Percentiles rank a stretch among this genome's conserved stretches.
Evolutionary conservation across 345 rosid genomes (phyloP).

Genomic region (Rhodamnia rubescens): DNA sequence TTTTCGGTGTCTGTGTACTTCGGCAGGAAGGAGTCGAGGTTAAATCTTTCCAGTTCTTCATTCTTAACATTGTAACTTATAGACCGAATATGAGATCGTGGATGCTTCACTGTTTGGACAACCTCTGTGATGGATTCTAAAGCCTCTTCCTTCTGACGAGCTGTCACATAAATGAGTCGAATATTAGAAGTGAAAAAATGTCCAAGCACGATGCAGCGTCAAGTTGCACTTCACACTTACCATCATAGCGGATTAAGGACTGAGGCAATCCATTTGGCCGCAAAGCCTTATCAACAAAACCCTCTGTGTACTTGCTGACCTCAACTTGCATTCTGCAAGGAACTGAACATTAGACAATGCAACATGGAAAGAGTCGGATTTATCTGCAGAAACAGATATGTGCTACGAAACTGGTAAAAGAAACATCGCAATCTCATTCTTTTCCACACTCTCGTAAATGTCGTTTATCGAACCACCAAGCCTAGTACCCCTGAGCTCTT

Average conservation of each 20-base stretch:
- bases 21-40: conserved; percentile 27
- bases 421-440: background rate
- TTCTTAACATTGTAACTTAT: conserved; percentile 20
- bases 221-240: conserved; percentile 14
- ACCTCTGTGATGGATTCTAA: conserved; percentile 78
- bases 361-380: background rate
- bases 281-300: conserved; percentile 50
- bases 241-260: conserved; percentile 86
- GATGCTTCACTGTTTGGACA: conserved; percentile 63
- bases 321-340: conserved; percentile 91
- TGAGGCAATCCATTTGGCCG: conserved; percentile 87
- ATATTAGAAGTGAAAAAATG: background rate
- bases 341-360: background rate
- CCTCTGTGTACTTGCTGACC: conserved; percentile 96
- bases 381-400: background rate
- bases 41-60: conserved; percentile 21
- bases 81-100: conserved; percentile 31
- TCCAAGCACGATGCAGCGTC: background rate
- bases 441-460: background rate
- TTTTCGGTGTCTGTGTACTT: conserved; percentile 12
- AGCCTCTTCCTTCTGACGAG: conserved; percentile 81
- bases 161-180: conserved; percentile 20
- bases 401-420: background rate
- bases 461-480: background rate
- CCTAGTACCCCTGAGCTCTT: background rate